These are phyloP conservation scores for Psilocybe sp. DNA, from an alignment of 768 basidiomycete species.

Conservation along the genomic window DNA sequence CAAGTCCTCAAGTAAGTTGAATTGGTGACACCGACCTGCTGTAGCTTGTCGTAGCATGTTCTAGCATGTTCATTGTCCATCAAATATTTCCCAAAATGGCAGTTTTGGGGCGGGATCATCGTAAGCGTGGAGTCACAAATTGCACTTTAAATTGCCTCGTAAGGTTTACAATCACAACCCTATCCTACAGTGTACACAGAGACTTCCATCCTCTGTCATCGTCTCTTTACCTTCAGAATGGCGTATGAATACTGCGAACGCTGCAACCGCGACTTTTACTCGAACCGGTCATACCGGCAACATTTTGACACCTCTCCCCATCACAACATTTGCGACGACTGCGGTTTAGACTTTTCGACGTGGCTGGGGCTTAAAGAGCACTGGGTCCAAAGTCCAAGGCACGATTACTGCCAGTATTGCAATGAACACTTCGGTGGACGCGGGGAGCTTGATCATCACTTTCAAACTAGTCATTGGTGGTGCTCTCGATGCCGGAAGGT, in stretches of 20 bases:
- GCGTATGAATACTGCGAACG: conserved; percentile 15
- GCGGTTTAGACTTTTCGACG: conserved; percentile 43
- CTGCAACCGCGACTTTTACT: conserved; percentile 36
- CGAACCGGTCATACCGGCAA: conserved; percentile 24
- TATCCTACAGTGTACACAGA: no score
- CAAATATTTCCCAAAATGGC: no score
- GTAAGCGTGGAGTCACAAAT: no score
- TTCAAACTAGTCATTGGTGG: conserved; percentile 34
- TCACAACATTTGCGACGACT: conserved; percentile 47
- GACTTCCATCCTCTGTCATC: no score
- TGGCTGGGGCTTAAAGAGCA: conserved; percentile 42
- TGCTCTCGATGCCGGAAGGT: conserved; percentile 41
- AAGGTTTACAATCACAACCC: no score
- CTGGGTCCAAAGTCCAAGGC: conserved; percentile 45
- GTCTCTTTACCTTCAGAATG: no score
- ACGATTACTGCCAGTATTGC: conserved; percentile 55
- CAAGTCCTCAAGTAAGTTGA: no score
- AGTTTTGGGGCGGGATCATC: no score
- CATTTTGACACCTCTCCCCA: conserved; percentile 31
- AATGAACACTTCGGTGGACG: conserved; percentile 35
- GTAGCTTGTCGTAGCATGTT: no score
- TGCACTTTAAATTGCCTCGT: no score
- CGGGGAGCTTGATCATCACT: conserved; percentile 37
- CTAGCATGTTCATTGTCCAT: no score
- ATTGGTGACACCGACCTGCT: no score